Evolutionary conservation across 371 early-diverging fungal species (phyloP).

Genomic region (Mortierella sp.): DNA sequence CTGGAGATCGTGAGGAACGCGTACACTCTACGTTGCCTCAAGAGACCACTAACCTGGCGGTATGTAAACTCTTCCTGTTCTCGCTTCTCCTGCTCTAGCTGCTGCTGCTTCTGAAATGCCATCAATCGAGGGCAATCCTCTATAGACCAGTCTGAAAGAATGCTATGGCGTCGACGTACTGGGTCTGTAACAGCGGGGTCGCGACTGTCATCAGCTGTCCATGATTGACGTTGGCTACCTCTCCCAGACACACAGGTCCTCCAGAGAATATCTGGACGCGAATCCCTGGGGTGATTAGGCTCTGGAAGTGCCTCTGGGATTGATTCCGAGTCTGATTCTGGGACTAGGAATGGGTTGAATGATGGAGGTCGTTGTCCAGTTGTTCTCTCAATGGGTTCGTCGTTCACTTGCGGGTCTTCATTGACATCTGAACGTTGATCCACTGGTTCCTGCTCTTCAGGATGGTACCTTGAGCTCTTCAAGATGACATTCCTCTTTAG

Average conservation of each 20-base stretch:
- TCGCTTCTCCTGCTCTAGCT: neutral
- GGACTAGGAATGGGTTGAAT: slow-evolving; percentile 9
- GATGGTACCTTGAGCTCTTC: slow-evolving; percentile 20
- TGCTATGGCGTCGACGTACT: slow-evolving; percentile 25
- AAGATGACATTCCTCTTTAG: slow-evolving; percentile 9
- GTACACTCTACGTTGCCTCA: no score
- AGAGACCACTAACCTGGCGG: no score
- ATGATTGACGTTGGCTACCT: neutral
- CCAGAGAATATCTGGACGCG: no score
- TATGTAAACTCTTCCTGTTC: slow-evolving; percentile 2
- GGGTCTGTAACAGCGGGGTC: neutral
- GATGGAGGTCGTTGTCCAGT: neutral
- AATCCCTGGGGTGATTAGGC: neutral
- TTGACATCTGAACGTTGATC: no score
- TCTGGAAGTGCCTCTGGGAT: no score
- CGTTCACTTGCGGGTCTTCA: neutral
- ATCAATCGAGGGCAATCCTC: slow-evolving; percentile 27
- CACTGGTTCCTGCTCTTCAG: slow-evolving; percentile 16
- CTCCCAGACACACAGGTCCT: neutral
- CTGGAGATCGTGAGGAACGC: no score
- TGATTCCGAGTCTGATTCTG: neutral
- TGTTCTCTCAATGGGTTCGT: neutral
- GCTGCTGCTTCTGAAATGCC: slow-evolving; percentile 16
- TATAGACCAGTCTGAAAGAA: slow-evolving; percentile 32
- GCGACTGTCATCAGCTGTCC: neutral